phyloP scores from a whole-genome alignment of 2,329 filamentous ascomycete genomes.

The Penicillium glabrum region DNA sequence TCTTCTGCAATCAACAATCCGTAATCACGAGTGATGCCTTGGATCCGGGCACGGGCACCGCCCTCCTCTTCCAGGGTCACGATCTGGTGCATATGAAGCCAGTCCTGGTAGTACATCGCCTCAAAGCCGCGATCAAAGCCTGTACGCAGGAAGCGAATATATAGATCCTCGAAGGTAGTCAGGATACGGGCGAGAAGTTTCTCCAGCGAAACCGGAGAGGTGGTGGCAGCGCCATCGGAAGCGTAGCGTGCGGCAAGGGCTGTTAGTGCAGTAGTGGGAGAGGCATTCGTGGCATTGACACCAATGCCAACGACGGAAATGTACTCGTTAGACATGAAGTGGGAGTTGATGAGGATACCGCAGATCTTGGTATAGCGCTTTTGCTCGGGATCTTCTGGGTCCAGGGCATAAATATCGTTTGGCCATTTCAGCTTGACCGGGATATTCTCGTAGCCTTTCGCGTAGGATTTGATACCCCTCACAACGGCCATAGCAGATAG shows the following conservation, averaged over 20 bases:
- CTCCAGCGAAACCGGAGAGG: constrained; percentile 72
- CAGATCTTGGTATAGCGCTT: constrained; percentile 79
- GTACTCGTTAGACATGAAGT: constrained; percentile 74
- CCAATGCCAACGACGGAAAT: constrained; percentile 85
- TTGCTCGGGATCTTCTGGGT: constrained; percentile 55
- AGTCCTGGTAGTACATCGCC: constrained; percentile 73
- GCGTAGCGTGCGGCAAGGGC: constrained; percentile 59
- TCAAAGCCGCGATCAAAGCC: constrained; percentile 77
- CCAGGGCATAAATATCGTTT: constrained; percentile 83
- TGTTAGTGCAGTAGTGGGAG: constrained; percentile 84
- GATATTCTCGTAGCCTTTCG: constrained; percentile 68
- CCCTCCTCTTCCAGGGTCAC: constrained; percentile 79
- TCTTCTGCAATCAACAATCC: constrained; percentile 85
- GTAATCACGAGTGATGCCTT: constrained; percentile 90
- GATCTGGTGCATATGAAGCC: constrained; percentile 78
- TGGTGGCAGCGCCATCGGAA: constrained; percentile 47
- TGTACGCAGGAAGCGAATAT: constrained; percentile 68
- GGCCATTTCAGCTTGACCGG: constrained; percentile 95
- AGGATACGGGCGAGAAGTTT: constrained; percentile 79
- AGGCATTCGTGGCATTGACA: constrained; percentile 78
- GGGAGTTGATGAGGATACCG: constrained; percentile 87
- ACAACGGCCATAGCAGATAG: constrained; percentile 85
- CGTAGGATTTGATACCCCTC: constrained; percentile 78
- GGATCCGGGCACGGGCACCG: constrained; percentile 70
- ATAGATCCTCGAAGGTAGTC: constrained; percentile 72